Evolutionary conservation across 306 rosid species (phyloP).

Genomic region (Astragalus membranaceus): DNA sequence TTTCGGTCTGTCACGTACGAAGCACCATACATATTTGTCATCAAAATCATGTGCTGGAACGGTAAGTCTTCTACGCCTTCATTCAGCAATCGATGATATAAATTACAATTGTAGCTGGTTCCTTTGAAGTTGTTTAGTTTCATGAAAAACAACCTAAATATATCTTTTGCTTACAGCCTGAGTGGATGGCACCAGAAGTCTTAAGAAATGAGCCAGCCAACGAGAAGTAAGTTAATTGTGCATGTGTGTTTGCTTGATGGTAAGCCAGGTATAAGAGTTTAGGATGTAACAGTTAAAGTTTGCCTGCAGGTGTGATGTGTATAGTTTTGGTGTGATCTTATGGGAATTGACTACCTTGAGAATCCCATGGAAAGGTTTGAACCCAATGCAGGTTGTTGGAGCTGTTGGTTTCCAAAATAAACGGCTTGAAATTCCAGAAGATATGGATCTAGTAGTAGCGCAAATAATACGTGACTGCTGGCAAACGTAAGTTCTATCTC

Average conservation of each 20-base stretch:
- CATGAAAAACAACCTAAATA: not conserved
- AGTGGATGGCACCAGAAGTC: constrained; percentile 99
- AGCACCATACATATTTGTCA: constrained; percentile 90
- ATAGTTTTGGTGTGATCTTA: constrained; percentile 95
- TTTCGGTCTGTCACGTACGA: constrained; percentile 92
- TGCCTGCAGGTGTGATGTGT: constrained; percentile 92
- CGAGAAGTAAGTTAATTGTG: constrained; percentile 64
- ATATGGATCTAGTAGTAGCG: constrained; percentile 67
- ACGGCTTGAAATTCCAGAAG: constrained; percentile 90
- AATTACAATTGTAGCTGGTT: not conserved
- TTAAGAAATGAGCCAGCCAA: constrained; percentile 89
- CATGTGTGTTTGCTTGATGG: not conserved
- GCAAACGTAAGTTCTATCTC: constrained; percentile 60
- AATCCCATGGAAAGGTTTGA: constrained; percentile 95
- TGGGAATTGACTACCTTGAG: constrained; percentile 78
- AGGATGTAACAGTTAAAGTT: constrained; percentile 14
- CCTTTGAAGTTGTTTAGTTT: constrained; percentile 5
- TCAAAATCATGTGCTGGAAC: constrained; percentile 99
- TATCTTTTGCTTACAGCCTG: constrained; percentile 67
- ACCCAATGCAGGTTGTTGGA: constrained; percentile 99
- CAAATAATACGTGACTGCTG: constrained; percentile 89
- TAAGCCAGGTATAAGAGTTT: constrained; percentile 1
- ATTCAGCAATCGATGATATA: constrained; percentile 8
- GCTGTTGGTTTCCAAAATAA: constrained; percentile 98
- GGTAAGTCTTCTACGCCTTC: constrained; percentile 42